Evolutionary conservation across 2,329 filamentous ascomycete species (phyloP), one percentile per base, ranked within the genome.

Genomic region (Rutstroemia sp.): DNA sequence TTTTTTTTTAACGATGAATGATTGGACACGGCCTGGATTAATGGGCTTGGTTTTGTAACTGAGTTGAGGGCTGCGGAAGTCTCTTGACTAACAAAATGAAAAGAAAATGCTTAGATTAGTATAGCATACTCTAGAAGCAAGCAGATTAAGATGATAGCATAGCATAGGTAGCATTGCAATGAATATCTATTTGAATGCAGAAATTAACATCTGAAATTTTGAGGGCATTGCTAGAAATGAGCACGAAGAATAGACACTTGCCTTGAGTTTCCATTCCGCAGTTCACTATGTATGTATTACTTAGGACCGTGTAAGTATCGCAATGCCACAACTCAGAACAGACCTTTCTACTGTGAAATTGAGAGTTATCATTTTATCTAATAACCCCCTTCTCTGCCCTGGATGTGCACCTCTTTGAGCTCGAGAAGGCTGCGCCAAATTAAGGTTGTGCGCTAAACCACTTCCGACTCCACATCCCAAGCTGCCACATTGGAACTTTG

Each of bases 401-500:
- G 10, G 27, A 30, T 30, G 27, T 30, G 27, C 27, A 30, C 7
- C 27, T 30, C 3, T 30, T 30, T 30, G 27, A 30, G 27, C 27
- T 30, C 27, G 27, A 30, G 8, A 30, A 30, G 27, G 27, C 27
- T 30, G 27, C 27, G 27, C 27, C 27, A 30, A 45, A 50, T 23
- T 45, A 45, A 44, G 36, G 38, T 50, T 36, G 17, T 42, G 9
- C n/a, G 17, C 44, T 57, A 58, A 54, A 17, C 59, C 36, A 27
- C 60, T 58, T 42, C 3, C 48, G 34, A 49, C 51, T 60, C 60
- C 56, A 34, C 54, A 56, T 5, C 12, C 39, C 52, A 55, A 55
- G 52, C 52, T 55, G 52, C 46, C 52, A 55, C 52, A 55, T 55
- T 55, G 34, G 52, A 55, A 55, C 52, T 50, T 48, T 36, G 48